Evolutionary conservation across 2,329 filamentous ascomycete species (phyloP).

Genomic region (Dothideomycetes sp.): DNA sequence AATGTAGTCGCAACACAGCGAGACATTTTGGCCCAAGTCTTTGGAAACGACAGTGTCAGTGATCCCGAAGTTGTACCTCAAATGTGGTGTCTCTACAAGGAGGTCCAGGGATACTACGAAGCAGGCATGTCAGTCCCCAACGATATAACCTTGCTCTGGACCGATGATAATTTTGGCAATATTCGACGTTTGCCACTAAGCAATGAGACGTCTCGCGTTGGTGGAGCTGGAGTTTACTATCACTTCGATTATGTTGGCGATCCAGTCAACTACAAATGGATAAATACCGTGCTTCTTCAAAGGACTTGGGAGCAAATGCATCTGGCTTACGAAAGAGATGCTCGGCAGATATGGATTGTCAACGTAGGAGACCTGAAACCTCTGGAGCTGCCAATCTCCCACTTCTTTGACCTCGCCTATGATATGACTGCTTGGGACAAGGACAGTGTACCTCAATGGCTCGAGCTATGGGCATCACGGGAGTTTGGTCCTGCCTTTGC

Average conservation of each 20-base stretch:
- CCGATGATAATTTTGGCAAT: slow-evolving; percentile 60
- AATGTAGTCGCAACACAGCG: slow-evolving; percentile 51
- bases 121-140: slow-evolving; percentile 52
- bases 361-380: slow-evolving; percentile 59
- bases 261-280: slow-evolving; percentile 41
- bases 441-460: slow-evolving; percentile 45
- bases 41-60: slow-evolving; percentile 36
- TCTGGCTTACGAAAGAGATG: slow-evolving; percentile 47
- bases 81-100: slow-evolving; percentile 65
- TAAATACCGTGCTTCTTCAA: slow-evolving; percentile 54
- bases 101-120: slow-evolving; percentile 60
- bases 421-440: slow-evolving; percentile 47
- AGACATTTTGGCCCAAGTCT: slow-evolving; percentile 45
- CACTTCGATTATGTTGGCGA: slow-evolving; percentile 54
- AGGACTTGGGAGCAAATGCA: slow-evolving; percentile 58
- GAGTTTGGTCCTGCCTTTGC: slow-evolving; percentile 44
- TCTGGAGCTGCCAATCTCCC: slow-evolving; percentile 53
- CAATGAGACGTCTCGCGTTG: slow-evolving; percentile 48
- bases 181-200: slow-evolving; percentile 49
- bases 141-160: slow-evolving; percentile 56
- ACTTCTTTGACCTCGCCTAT: slow-evolving; percentile 59
- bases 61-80: slow-evolving; percentile 48
- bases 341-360: slow-evolving; percentile 53
- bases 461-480: slow-evolving; percentile 44
- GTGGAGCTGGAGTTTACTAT: slow-evolving; percentile 57